Evolutionary conservation across 2,329 filamentous ascomycete species (phyloP).

Genomic region (Westerdykella ornata): DNA sequence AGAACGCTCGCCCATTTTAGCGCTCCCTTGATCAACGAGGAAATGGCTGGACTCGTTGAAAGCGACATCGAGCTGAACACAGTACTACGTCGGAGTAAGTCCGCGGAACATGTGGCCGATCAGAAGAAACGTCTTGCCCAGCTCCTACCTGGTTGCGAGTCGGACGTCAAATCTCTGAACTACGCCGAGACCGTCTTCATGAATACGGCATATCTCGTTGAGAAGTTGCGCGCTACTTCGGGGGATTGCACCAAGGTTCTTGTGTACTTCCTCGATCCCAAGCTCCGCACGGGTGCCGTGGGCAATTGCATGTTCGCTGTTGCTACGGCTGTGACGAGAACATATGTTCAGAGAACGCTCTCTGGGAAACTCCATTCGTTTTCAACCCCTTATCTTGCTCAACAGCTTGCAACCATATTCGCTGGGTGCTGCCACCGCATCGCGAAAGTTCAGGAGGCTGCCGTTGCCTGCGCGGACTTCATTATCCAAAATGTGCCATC

Average conservation of each 20-base stretch:
- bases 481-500: constrained; percentile 83
- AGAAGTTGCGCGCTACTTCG: constrained; percentile 75
- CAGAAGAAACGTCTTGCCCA: constrained; percentile 73
- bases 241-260: constrained; percentile 87
- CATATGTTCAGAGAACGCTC: constrained; percentile 71
- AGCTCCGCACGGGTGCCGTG: constrained; percentile 57
- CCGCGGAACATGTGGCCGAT: constrained; percentile 65
- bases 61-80: constrained; percentile 97
- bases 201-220: constrained; percentile 82
- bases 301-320: constrained; percentile 58
- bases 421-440: constrained; percentile 90
- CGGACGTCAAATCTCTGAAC: constrained; percentile 72
- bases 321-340: constrained; percentile 63
- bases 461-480: constrained; percentile 73
- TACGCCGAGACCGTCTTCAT: constrained; percentile 91
- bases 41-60: constrained; percentile 82
- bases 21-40: constrained; percentile 77
- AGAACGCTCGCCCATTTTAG: constrained; percentile 81
- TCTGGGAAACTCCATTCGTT: constrained; percentile 67
- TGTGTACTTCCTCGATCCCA: constrained; percentile 91
- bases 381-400: constrained; percentile 84
- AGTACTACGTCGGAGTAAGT: constrained; percentile 79
- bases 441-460: constrained; percentile 80
- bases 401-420: constrained; percentile 79
- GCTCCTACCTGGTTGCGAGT: constrained; percentile 67